phyloP scores from a whole-genome alignment of 2,329 filamentous ascomycete genomes.

The Curvularia eragrostidis region DNA sequence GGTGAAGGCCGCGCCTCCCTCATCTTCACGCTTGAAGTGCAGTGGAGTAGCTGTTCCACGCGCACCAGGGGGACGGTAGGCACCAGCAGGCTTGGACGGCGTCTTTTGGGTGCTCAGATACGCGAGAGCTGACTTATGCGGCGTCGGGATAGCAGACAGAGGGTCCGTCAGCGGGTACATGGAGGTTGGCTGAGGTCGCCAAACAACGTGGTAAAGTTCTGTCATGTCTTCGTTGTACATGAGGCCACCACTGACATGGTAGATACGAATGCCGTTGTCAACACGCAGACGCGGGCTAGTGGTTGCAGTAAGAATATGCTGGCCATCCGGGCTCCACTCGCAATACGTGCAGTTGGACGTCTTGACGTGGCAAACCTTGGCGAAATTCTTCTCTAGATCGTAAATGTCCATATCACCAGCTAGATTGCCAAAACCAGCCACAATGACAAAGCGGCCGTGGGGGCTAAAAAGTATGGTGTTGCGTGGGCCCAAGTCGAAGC shows the following conservation, averaged over 20 bases:
- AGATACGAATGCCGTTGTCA: conserved; percentile 94
- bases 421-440: conserved; percentile 96
- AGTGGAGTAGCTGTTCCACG: conserved; percentile 87
- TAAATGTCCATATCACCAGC: conserved; percentile 98
- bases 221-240: conserved; percentile 97
- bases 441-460: conserved; percentile 87
- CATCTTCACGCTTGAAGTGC: conserved; percentile 96
- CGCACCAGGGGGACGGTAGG: conserved; percentile 93
- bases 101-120: conserved; percentile 90
- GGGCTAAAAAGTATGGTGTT: conserved; percentile 97
- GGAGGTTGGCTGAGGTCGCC: conserved; percentile 76
- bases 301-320: conserved; percentile 95
- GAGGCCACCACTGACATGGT: conserved; percentile 85
- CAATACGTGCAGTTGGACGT: conserved; percentile 95
- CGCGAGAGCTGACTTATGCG: conserved; percentile 81
- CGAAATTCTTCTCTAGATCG: conserved; percentile 91
- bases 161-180: conserved; percentile 72
- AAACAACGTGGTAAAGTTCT: conserved; percentile 86
- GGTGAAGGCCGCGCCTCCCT: conserved; percentile 88
- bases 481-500: conserved; percentile 83
- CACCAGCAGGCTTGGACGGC: conserved; percentile 94
- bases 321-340: conserved; percentile 96
- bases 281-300: conserved; percentile 94
- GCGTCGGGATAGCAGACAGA: conserved; percentile 73
- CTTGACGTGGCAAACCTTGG: conserved; percentile 91